Evolutionary conservation across 2,329 filamentous ascomycete genomes (phyloP).

Genomic region (Achaetomium macrosporum): DNA sequence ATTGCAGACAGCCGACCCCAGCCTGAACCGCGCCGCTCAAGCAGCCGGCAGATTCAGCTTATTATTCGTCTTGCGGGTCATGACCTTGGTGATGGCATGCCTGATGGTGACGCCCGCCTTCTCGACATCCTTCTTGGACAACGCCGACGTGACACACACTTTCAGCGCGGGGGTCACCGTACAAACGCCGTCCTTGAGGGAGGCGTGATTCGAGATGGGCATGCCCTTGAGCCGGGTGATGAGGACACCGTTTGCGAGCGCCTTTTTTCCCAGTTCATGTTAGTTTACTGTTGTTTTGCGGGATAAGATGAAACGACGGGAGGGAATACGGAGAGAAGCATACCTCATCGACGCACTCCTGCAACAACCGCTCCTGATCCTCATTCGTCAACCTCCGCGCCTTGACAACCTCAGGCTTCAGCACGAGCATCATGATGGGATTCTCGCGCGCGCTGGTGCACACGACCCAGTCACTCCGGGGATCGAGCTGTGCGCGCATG

Average conservation of each 20-base stretch:
- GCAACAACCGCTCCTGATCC: conserved; percentile 78
- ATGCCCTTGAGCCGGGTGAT: conserved; percentile 80
- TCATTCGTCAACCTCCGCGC: conserved; percentile 60
- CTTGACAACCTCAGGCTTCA: conserved; percentile 78
- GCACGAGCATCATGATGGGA: conserved; percentile 73
- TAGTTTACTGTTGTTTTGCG: not conserved
- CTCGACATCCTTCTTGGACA: conserved; percentile 92
- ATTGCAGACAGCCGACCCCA: not conserved
- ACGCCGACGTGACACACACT: conserved; percentile 78
- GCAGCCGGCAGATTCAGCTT: conserved; percentile 35
- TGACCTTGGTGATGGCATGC: conserved; percentile 89
- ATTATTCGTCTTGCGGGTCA: conserved; percentile 58
- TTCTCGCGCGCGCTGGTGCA: conserved; percentile 80
- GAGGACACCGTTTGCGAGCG: conserved; percentile 79
- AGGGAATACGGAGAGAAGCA: conserved; percentile 29
- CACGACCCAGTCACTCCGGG: conserved; percentile 85
- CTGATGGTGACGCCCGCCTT: conserved; percentile 83
- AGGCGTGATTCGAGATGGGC: conserved; percentile 57
- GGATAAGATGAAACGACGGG: not conserved
- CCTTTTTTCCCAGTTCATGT: conserved; percentile 40
- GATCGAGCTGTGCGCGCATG: conserved; percentile 83
- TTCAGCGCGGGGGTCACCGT: conserved; percentile 77
- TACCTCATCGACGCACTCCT: conserved; percentile 97
- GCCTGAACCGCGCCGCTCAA: not conserved
- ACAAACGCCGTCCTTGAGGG: conserved; percentile 63